Evolutionary conservation across 2,329 filamentous ascomycete genomes (phyloP).

Genomic region (Colletotrichum navitas): DNA sequence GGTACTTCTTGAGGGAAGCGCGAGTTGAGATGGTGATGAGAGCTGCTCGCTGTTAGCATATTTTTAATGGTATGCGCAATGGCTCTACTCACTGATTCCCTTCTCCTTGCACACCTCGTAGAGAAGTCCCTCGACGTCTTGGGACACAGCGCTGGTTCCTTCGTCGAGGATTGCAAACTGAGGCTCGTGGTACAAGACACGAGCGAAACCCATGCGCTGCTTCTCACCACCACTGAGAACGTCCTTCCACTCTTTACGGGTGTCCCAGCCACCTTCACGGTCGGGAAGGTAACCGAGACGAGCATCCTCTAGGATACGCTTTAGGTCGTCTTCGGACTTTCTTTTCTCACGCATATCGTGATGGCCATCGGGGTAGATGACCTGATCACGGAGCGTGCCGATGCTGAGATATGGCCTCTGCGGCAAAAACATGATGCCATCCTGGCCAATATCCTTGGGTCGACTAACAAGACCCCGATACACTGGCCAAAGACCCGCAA

Average conservation of each 20-base stretch:
- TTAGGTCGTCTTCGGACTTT: slow-evolving; percentile 82
- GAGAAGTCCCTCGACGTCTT: slow-evolving; percentile 91
- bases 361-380: slow-evolving; percentile 97
- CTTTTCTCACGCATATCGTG: slow-evolving; percentile 90
- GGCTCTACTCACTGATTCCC: slow-evolving; percentile 81
- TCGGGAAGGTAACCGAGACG: slow-evolving; percentile 89
- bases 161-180: slow-evolving; percentile 95
- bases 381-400: slow-evolving; percentile 93
- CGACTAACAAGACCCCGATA: slow-evolving; percentile 93
- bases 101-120: slow-evolving; percentile 94
- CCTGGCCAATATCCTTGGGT: slow-evolving; percentile 82
- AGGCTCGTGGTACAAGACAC: slow-evolving; percentile 94
- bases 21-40: slow-evolving; percentile 96
- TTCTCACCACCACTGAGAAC: slow-evolving; percentile 98
- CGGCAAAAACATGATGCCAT: slow-evolving; percentile 98
- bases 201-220: slow-evolving; percentile 91
- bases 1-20: slow-evolving; percentile 94
- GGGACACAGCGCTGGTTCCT: slow-evolving; percentile 92
- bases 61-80: not conserved
- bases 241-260: slow-evolving; percentile 98
- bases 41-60: slow-evolving; percentile 61
- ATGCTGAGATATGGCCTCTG: slow-evolving; percentile 93
- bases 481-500: slow-evolving; percentile 94
- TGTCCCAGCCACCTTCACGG: slow-evolving; percentile 96
- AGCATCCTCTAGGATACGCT: slow-evolving; percentile 83